Percentiles rank a stretch among this genome's conserved stretches.
These are phyloP conservation scores for Oropetium thomaeum DNA, from an alignment of 176 grass and related monocot species.

Conservation along the genomic window DNA sequence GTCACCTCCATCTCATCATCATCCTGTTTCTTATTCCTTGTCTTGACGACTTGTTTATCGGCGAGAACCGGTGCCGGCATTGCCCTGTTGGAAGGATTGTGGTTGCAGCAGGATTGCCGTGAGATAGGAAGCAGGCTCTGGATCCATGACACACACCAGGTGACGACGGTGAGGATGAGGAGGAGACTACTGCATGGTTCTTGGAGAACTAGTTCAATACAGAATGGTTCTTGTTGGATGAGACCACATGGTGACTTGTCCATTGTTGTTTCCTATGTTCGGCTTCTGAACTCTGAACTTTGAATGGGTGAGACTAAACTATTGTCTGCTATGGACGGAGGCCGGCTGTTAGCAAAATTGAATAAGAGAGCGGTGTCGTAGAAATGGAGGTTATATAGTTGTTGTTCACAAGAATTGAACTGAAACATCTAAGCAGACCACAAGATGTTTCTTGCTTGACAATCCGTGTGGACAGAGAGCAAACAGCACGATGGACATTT, in stretches of 20 bases:
- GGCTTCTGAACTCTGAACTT: neutral
- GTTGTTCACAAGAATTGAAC: neutral
- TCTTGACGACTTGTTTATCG: neutral
- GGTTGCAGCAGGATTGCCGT: neutral
- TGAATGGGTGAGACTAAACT: neutral
- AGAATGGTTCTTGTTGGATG: neutral
- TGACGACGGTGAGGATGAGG: slow-evolving; percentile 36
- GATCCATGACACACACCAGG: slow-evolving; percentile 31
- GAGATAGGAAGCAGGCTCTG: slow-evolving; percentile 27
- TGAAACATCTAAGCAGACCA: slow-evolving; percentile 31
- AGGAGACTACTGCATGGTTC: slow-evolving; percentile 33
- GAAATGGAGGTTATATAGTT: slow-evolving; percentile 33
- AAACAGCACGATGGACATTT: slow-evolving; percentile 13
- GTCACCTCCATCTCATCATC: slow-evolving; percentile 8
- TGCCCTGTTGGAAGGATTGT: neutral
- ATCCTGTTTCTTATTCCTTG: neutral
- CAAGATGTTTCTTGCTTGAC: slow-evolving; percentile 43
- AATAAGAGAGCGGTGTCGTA: neutral
- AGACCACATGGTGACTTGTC: slow-evolving; percentile 27
- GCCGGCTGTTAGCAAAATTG: neutral
- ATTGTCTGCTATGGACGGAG: neutral
- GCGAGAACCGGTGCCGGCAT: neutral
- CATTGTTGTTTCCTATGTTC: slow-evolving; percentile 33
- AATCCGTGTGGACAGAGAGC: neutral
- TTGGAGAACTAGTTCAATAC: neutral